Evolutionary conservation across 2,329 filamentous ascomycete genomes (phyloP), one percentile per base, ranked within the genome.

Genomic region (Trichoderma koningiopsis): DNA sequence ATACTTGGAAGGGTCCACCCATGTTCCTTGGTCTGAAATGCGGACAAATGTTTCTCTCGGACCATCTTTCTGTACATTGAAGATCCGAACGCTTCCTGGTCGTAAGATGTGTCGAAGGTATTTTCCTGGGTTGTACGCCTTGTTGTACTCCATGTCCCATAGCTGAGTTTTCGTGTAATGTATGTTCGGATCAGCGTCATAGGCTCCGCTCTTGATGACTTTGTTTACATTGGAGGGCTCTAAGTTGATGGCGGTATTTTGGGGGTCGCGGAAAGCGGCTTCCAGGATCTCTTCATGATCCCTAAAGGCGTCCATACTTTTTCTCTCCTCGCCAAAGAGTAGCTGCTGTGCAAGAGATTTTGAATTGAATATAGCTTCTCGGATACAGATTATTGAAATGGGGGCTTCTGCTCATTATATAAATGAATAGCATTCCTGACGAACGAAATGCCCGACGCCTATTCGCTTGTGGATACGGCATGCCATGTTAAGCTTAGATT

Each of bases 21-120:
- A 79, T 74, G 86, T 89, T 71, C 84, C 81, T 74, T 89, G 87
- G 52, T 92, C 89, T 47, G 81, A 81, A 59, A 91, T 88, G 0
- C 88, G 88, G 0, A 68, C 65, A 67, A 72, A 72, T 11, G 63
- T 72, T 59, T 72, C 72, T 37, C 53, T 40, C 24, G 66, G 60
- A 8, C 70, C 72, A 22, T 70, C 55, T 40, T 57, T 68, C 33
- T 66, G 56, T 14, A 68, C 19, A 61, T 70, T 59, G n/a, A 72
- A 69, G 61, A 72, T 55, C 14, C 68, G 55, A 14, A 68, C 61
- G 61, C 69, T 71, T 63, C 71, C 72, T 16, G 72, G 71, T 0
- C 69, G 70, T 24, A 71, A 33, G 43, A 73, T 40, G 16, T 63
- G 60, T 22, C 71, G 53, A 3, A 73, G 47, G 47, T 70, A 73